Evolutionary conservation across 176 grass and related monocot genomes (phyloP), one percentile per base, ranked within the genome.

Genomic region (Zea luxurians): DNA sequence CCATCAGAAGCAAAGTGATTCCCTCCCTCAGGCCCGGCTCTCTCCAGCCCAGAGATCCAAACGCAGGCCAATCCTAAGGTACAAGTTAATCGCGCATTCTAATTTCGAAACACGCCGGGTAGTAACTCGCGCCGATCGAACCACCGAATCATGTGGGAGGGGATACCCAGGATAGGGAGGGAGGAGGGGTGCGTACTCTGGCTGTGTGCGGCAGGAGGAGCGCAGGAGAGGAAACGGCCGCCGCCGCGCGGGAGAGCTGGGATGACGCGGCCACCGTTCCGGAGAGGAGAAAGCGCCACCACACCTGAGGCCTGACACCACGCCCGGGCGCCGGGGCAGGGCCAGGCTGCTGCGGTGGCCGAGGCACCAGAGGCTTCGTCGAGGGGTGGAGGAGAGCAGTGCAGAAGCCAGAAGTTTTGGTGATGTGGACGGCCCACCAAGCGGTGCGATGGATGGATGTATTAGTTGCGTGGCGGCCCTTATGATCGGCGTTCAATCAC

Each of bases 341-440:
- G 37, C 5, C 15, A 21, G 13, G 12, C 61, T 65, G 34, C 75
- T 70, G 66, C 54, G 21, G 67, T 20, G 63, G 63, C 47, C 50
- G 71, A 37, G 74, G 64, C 74, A 69, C 45, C 36, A 71, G 65
- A 67, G 43, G 17, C 42, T 78, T 65, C 64, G 15, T 7, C 13
- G 41, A 2, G 42, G 63, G 0, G 2, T 40, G 38, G 38, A 40
- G 38, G 6, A 15, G 42, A 58, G 7, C 7, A 18, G 18, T 18
- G 54, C 54, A 58, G 40, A 36, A 21, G 16, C 16, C 2, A 37
- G 71, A 15, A 49, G 43, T 61, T 9, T 13, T 43, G 48, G 80
- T 82, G 80, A 16, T 36, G 69, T 65, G 37, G 70, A 80, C 53
- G 13, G 66, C 38, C 66, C 64, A 58, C 64, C 64, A n/a, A 13